These are phyloP conservation scores for Kluyveromyces sp. DNA, from an alignment of 1,139 yeast species.

Conservation along the genomic window DNA sequence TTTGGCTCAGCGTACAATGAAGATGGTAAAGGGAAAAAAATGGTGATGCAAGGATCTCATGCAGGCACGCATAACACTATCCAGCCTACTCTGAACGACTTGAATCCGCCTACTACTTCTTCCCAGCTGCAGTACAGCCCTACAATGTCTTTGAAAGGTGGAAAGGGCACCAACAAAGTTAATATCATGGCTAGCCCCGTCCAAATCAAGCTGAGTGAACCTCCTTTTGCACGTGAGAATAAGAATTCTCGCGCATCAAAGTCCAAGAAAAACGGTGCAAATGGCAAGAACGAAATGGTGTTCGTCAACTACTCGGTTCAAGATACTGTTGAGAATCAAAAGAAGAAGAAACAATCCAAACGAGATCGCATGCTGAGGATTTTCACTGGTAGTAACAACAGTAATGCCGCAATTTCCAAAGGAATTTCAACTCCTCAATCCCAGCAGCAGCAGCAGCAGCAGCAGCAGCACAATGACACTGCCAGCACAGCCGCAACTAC, in stretches of 20 bases:
- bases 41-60: not conserved
- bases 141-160: conserved; percentile 6
- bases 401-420: not conserved
- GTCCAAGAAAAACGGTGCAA: conserved; percentile 12
- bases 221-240: conserved; percentile 10
- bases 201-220: conserved; percentile 23
- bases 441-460: not conserved
- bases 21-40: not conserved
- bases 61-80: not conserved
- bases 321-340: conserved; percentile 14
- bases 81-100: conserved; percentile 1
- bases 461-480: not conserved
- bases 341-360: conserved; percentile 23
- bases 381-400: conserved; percentile 15
- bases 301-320: conserved; percentile 31
- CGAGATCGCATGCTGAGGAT: conserved; percentile 25
- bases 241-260: conserved; percentile 12
- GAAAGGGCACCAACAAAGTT: conserved; percentile 6
- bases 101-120: conserved; percentile 2
- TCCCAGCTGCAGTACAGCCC: conserved; percentile 6
- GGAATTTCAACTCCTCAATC: not conserved
- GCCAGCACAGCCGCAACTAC: not conserved
- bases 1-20: not conserved
- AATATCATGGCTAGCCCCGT: conserved; percentile 25
- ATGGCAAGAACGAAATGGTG: conserved; percentile 21